Base-by-base conservation (phyloP, 2,329 filamentous ascomycete genomes). In the Penicillium sp. region DNA sequence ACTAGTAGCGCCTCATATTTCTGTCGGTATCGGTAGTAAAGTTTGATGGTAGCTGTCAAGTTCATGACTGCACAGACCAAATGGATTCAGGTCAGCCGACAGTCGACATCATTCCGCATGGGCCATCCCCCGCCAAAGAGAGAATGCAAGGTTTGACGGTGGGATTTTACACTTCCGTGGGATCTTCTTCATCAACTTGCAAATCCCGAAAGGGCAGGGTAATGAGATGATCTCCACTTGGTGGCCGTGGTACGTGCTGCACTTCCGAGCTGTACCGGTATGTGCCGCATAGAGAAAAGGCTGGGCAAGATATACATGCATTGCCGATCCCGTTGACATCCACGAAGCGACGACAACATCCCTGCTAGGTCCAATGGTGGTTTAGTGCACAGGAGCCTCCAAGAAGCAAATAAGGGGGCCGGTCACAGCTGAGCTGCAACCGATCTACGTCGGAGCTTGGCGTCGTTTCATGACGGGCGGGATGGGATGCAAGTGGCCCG, bases 71-170 rank as follows among this genome's bases (percentile, higher is more conserved):
- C 51, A 60, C 74, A 81, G 44, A 67, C 68, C 3, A 77, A 75
- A 37, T 75, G 80, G 59, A 45, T 8, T 24, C 33, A 40, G 29
- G 50, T 58, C 58, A 58, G 50, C 50, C 52, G 52, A 53, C 43
- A 46, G 75, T 83, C 52, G 80, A 84, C 61, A 73, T 83, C 21
- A 52, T 57, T 3, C 49, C 42, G 55, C 51, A 57, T 59, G 37
- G 53, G 23, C 56, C 51, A 56, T 52, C 53, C 53, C 53, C 58
- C 51, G 48, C 51, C 16, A 48, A 49, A 52, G 50, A 44, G 21
- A 57, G n/a, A n/a, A 60, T 52, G 45, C 18, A 60, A 55, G 48
- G 46, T 57, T 59, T 28, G 52, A 58, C 28, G 51, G 23, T 36
- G 43, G 24, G 19, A 46, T 46, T 51, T 37, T 55, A 43, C 23